Evolutionary conservation across 768 basidiomycete genomes (phyloP), one percentile per base, ranked within the genome.

Genomic region (Trametes gibbosa): DNA sequence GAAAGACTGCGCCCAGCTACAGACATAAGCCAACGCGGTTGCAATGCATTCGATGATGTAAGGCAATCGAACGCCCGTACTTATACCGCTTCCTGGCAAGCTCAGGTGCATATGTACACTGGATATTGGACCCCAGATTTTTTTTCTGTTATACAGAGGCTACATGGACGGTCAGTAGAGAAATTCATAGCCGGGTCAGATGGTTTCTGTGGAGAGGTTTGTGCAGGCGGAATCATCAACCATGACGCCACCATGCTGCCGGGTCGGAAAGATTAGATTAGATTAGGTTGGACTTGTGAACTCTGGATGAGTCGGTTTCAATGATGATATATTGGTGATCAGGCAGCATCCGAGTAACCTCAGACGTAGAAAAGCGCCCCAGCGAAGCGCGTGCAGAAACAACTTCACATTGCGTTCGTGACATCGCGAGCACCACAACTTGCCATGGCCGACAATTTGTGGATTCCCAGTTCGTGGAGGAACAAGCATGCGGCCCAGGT

Each of bases 391-490:
- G n/a, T n/a, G n/a, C n/a, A n/a, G 48, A 50, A 34, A 8, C 41
- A n/a, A 14, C n/a, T 16, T 50, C 23, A n/a, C 32, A 50, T 5
- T n/a, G n/a, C 23, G 32, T 19, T 50, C 29, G 14, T 34, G 41
- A n/a, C n/a, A 34, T 32, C 7, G 25, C 16, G n/a, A 17, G 25
- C 3, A 19, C 6, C 45, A 46, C 24, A 14, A 46, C 46, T 47
- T 47, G 24, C 25, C 25, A 55, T 55, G 50, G 6, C 61, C 39
- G 42, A 45, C 24, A 45, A 23, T 8, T 3, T 49, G 5, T 95
- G 95, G 95, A 73, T 81, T 0, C 87, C 90, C 0, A 82, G 81
- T 1, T 90, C 90, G 0, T 98, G 95, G 95, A 86, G 79, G 71
- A 75, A 77, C 17, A 92, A 87, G 69, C 79, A 83, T 9, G 81